Conservation (phyloP, 805 yeast species). For the Candida loeiensis region DNA sequence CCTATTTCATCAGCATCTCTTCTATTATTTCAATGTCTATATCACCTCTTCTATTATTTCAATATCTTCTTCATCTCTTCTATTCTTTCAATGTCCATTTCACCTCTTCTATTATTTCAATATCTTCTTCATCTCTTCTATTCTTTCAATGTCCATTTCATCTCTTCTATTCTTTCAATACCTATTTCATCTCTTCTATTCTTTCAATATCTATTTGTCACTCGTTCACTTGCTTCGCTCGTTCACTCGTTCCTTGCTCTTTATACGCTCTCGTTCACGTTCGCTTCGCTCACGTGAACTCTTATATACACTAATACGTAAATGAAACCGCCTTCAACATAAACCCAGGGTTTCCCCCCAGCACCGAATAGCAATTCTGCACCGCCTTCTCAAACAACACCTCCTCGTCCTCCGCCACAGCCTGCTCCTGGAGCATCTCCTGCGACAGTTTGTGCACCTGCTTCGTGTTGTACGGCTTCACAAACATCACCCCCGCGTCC, state of each 20-base stretch:
- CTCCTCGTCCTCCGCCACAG: conserved; percentile 16
- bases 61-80: not conserved
- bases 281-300: conserved; percentile 5
- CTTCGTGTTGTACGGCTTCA: conserved; percentile 33
- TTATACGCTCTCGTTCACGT: not conserved
- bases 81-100: not conserved
- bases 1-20: not conserved
- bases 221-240: not conserved
- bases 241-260: not conserved
- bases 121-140: not conserved
- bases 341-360: conserved; percentile 41
- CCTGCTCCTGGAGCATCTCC: conserved; percentile 1
- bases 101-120: not conserved
- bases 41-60: not conserved
- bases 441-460: conserved; percentile 13
- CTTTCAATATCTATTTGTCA: not conserved
- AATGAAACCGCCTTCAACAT: conserved; percentile 31
- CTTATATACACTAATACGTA: conserved; percentile 9
- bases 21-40: too few relatives aligned
- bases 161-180: too few relatives aligned
- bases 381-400: conserved; percentile 28
- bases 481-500: conserved; percentile 29
- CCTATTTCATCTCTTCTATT: not conserved
- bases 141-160: too few relatives aligned
- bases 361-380: conserved; percentile 28